These are phyloP conservation scores for Aspergillus sp. DNA, from an alignment of 2,329 filamentous ascomycete genomes.

Conservation along the genomic window DNA sequence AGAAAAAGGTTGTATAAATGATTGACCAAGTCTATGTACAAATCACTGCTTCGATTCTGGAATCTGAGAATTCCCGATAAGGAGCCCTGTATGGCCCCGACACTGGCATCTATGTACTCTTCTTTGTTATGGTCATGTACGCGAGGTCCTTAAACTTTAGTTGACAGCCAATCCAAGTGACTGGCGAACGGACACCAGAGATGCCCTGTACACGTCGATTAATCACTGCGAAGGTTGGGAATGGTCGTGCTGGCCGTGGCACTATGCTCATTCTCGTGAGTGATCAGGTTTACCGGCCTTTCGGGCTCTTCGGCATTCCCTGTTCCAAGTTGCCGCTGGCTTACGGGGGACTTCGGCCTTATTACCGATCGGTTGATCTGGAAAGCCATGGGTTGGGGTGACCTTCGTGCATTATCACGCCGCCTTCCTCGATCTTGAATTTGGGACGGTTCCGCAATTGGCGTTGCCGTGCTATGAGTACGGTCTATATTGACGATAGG, in stretches of 20 bases:
- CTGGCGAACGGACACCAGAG: too few relatives aligned
- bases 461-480: constrained; percentile 29
- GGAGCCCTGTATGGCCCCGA: too few relatives aligned
- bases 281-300: constrained; percentile 25
- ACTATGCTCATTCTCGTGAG: constrained; percentile 3
- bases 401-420: constrained; percentile 11
- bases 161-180: too few relatives aligned
- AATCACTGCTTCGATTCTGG: too few relatives aligned
- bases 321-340: constrained; percentile 14
- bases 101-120: too few relatives aligned
- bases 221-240: neutral
- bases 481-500: constrained; percentile 18
- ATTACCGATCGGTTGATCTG: constrained; percentile 21
- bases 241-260: neutral
- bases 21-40: neutral
- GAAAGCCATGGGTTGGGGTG: constrained; percentile 16
- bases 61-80: too few relatives aligned
- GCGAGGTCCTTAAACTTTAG: too few relatives aligned
- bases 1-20: neutral
- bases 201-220: neutral
- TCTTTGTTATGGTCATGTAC: too few relatives aligned
- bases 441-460: constrained; percentile 3
- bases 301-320: constrained; percentile 22
- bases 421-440: constrained; percentile 19
- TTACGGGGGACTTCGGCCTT: constrained; percentile 8